These are phyloP conservation scores for Haematococcus lacustris DNA, from an alignment of 139 green algal species.

Conservation along the genomic window DNA sequence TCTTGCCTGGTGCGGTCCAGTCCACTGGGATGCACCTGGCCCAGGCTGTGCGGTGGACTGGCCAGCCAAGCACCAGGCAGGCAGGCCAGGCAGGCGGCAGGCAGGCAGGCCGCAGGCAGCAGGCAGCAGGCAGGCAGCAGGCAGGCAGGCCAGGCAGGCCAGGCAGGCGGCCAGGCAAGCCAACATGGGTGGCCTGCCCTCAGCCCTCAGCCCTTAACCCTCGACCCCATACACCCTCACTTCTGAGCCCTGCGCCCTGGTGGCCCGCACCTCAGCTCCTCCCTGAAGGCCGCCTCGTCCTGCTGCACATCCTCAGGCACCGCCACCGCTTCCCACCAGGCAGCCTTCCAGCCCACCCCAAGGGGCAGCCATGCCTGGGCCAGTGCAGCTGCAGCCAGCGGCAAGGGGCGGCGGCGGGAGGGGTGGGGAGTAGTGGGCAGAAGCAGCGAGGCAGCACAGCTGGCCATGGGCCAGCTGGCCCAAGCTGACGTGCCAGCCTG, in stretches of 20 bases:
- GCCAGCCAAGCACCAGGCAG: too few species aligned
- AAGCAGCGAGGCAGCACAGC: not conserved
- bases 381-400: conserved; percentile 25
- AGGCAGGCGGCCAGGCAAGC: too few species aligned
- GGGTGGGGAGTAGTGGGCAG: not conserved
- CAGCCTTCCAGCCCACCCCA: conserved; percentile 58
- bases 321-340: conserved; percentile 83
- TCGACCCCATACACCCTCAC: not conserved
- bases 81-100: not conserved
- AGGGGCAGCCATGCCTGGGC: conserved; percentile 67
- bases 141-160: not conserved
- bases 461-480: not conserved
- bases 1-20: too few species aligned
- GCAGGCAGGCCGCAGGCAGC: not conserved
- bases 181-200: not conserved
- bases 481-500: not conserved
- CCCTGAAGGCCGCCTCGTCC: conserved; percentile 34
- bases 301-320: conserved; percentile 56
- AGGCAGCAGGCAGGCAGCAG: not conserved
- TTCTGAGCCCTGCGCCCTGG: not conserved
- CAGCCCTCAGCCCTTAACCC: not conserved
- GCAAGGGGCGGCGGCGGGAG: too few species aligned
- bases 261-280: conserved; percentile 33
- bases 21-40: too few species aligned
- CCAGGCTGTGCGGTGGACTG: too few species aligned